Base-by-base conservation (phyloP, 495 filamentous ascomycete genomes). In the Podospora appendiculata region DNA sequence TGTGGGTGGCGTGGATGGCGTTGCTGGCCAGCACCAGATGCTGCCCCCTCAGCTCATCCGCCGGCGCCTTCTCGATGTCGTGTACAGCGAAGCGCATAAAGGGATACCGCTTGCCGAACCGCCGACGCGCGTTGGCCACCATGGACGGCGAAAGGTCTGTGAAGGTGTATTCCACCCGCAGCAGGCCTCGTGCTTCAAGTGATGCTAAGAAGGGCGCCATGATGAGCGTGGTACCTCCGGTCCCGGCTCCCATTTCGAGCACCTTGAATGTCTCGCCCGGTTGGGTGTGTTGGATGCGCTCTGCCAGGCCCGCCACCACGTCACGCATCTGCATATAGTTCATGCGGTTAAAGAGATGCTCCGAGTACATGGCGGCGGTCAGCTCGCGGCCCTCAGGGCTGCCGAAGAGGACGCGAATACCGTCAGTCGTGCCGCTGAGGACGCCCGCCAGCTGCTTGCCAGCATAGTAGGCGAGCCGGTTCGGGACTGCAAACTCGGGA, bases 211-310 rank as follows among this genome's bases (percentile, higher is more conserved):
- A 1, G 11, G 47, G 42, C 13, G 45, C 14, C 39, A 54, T n/a
- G 12, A 8, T 11, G 16, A 47, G 47, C 6, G 79, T 78, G 6
- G 74, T 67, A 13, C 69, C 71, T 4, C 79, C 79, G 8, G 75
- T 81, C 1, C 75, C 78, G 2, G 73, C 73, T 5, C 80, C 79
- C 35, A 83, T 64, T 51, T 82, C 79, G 1, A 82, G 61, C n/a
- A 72, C 62, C 4, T 62, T 59, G 17, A 72, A 6, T 11, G 33
- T 6, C 12, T 32, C 25, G 5, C 40, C 11, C 10, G 14, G 9
- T 8, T 14, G 10, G 41, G 33, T n/a, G n/a, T n/a, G n/a, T n/a
- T n/a, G n/a, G n/a, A n/a, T n/a, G n/a, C n/a, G n/a, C n/a, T n/a
- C n/a, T n/a, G n/a, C n/a, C n/a, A n/a, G n/a, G n/a, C n/a, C n/a